Evolutionary conservation across 371 early-diverging fungal genomes (phyloP).

Genomic region (Haplosporangium sp.): DNA sequence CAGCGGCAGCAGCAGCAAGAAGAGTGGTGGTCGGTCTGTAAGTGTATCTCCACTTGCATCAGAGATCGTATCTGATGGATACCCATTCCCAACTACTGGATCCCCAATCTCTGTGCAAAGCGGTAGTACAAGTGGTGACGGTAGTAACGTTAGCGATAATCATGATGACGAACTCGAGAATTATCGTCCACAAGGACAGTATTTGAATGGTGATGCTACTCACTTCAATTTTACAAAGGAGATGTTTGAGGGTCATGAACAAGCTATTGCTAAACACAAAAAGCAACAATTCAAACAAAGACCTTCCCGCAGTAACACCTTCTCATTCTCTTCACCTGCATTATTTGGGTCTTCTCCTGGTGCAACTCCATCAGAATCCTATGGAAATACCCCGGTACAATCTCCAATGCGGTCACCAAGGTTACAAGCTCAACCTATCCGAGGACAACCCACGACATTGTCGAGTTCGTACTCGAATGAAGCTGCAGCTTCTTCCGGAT

Average conservation of each 20-base stretch:
- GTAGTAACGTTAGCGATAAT: neutral
- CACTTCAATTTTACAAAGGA: neutral
- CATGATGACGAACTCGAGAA: neutral
- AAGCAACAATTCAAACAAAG: neutral
- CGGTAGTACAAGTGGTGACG: neutral
- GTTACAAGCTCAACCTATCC: neutral
- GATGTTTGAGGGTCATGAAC: slow-evolving; percentile 20
- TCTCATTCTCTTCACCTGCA: neutral
- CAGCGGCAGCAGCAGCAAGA: slow-evolving; percentile 14
- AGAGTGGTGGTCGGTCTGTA: neutral
- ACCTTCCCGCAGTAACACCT: slow-evolving; percentile 2
- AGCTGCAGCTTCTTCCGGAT: neutral
- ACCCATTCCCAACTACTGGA: slow-evolving; percentile 26
- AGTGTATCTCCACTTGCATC: neutral
- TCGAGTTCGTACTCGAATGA: neutral
- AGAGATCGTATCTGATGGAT: slow-evolving; percentile 6
- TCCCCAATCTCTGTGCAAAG: slow-evolving; percentile 11
- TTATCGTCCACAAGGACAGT: neutral
- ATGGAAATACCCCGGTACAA: neutral
- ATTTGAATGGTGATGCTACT: neutral
- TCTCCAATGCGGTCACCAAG: slow-evolving; percentile 8
- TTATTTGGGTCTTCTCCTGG: neutral
- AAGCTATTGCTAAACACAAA: slow-evolving; percentile 2
- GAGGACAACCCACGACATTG: neutral
- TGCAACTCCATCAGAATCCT: slow-evolving; percentile 2